Evolutionary conservation across 2,329 filamentous ascomycete genomes (phyloP), one percentile per base, ranked within the genome.

Genomic region (Monilinia vaccinii-corymbosi): DNA sequence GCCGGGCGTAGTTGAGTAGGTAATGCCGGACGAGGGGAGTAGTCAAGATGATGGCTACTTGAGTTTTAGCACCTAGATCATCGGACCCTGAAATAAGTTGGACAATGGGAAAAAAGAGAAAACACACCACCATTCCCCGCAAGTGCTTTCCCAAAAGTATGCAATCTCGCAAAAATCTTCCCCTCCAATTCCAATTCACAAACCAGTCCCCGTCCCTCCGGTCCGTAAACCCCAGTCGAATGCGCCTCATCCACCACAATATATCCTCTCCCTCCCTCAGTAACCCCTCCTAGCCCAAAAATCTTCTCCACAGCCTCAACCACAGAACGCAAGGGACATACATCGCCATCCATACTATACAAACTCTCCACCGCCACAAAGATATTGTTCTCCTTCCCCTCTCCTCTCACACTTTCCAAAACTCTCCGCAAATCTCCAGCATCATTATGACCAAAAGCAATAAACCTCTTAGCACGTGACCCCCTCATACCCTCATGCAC

Each of bases 361-460:
- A 77, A 48, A 1, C 68, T 70, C 63, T 79, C 77, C 0, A 78
- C 71, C 0, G 71, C 67, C 1, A 79, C 64, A 11, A 79, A 68
- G 9, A 79, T 66, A 9, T 68, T 72, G 0, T 68, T 67, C 4
- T 63, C 63, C 0, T 73, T 75, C 1, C 63, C 53, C 0, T n/a
- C 34, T 10, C 28, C 31, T 9, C 60, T 32, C 1, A 64, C 8
- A 4, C 50, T 51, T 18, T 32, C 23, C 10, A 77, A 56, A 45
- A 51, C 70, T 50, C 16, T 78, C 60, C 13, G 73, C 45, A 61
- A 50, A 62, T 66, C 65, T 4, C 34, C 50, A 0, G 83, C 73
- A 5, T 73, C 75, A 62, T 85, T 87, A 66, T 89, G 87, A 14
- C 69, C 65, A 63, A 90, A 89, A 0, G 78, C 60, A 0, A 81